phyloP scores from a whole-genome alignment of 306 rosid species.

The Astragalus membranaceus region DNA sequence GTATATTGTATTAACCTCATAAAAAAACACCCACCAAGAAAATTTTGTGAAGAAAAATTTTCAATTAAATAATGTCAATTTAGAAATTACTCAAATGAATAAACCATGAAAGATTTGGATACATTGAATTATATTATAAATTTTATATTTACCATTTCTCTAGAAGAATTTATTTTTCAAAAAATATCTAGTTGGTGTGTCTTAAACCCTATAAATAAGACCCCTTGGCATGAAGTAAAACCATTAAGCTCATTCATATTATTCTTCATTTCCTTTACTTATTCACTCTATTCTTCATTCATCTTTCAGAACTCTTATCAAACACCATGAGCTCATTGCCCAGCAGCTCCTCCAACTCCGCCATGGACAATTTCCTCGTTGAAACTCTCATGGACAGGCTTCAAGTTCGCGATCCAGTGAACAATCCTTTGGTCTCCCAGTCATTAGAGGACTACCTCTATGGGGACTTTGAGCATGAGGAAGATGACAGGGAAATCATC shows the following conservation, averaged over 20 bases:
- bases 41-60: no score
- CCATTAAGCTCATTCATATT: no score
- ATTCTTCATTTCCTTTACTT: not conserved
- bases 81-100: no score
- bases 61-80: no score
- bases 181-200: not conserved
- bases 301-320: not conserved
- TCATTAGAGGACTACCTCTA: constrained; percentile 69
- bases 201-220: not conserved
- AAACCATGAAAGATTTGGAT: no score
- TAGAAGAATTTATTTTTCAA: no score
- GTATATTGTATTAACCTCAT: no score
- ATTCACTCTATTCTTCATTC: no score
- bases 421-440: constrained; percentile 41
- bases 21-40: no score
- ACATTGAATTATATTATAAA: no score
- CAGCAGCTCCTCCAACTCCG: constrained; percentile 29
- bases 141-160: no score
- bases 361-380: constrained; percentile 58
- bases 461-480: not conserved
- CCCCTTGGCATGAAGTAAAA: not conserved
- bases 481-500: not conserved
- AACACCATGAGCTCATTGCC: constrained; percentile 50
- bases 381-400: constrained; percentile 67
- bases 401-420: constrained; percentile 45